Base-by-base conservation (phyloP, 2,329 filamentous ascomycete genomes). In the Colletotrichum sp. region DNA sequence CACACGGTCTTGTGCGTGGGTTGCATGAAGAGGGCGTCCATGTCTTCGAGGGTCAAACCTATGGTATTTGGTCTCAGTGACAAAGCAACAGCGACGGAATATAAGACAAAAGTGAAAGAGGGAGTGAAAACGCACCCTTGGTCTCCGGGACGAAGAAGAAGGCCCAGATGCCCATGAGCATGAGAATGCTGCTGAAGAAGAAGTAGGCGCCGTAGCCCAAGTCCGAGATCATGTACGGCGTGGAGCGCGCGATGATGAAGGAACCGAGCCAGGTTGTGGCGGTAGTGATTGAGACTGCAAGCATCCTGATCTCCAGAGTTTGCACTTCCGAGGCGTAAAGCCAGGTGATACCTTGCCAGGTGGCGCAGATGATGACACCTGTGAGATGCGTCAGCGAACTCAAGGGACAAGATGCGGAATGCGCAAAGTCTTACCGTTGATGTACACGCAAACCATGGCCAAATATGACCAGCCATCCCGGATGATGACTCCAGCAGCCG, bases 111-210 rank as follows among this genome's bases (percentile, higher is more conserved):
- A 30, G 4, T 2, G 24, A 5, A 14, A 36, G 7, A 4, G 14
- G 9, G n/a, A 24, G n/a, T 3, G n/a, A 4, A 28, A 48, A 21
- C 73, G 5, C 9, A 73, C 88, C 88, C 79, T 89, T 90, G 4
- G 88, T 90, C 78, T 90, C 88, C 2, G 89, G 89, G 0, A 90
- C 83, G 63, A 88, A 87, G 81, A 89, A 88, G 70, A 85, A 86
- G 4, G 87, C 84, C 80, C 87, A 90, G 58, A 88, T 78, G 12
- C 87, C 83, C 77, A 88, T 86, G 32, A 83, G 76, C 18, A 89
- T 82, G 64, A 89, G 86, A 36, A 89, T 82, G 0, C 84, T 81
- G 5, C 86, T 88, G 76, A 90, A 90, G 81, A 90, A 87, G 72
- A 90, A 87, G 79, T 89, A 90, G 0, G 88, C 88, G 9, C 89